Evolutionary conservation across 169 alveolate genomes (phyloP), one percentile per base, ranked within the genome.

Genomic region (Babesia ovis): DNA sequence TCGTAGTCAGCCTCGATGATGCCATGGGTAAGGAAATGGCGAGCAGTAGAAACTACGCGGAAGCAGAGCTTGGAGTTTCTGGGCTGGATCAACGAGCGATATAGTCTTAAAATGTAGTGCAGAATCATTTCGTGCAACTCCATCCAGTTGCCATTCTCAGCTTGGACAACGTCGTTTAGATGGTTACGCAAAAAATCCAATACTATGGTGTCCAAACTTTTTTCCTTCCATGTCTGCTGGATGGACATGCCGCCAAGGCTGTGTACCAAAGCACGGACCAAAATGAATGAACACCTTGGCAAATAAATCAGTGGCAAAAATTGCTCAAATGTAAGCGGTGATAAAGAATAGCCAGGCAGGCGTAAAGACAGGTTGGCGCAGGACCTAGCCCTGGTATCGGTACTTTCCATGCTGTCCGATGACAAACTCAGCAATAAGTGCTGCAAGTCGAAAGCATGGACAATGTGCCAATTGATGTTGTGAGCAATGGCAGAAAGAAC

Each of bases 341-440:
- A 46, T 14, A 68, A 39, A 18, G 83, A 57, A 46, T 75, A 79
- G 32, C 87, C 87, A 8, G 81, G 83, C 22, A 79, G 39, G n/a
- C 87, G 32, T 43, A 79, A 69, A 9, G 75, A 48, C 11, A 55
- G 53, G 48, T 59, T 68, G 31, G 34, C 20, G 25, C 57, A 60
- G 56, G 61, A 9, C 22, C 39, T 64, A 41, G 48, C 22, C 11
- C 16, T 12, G 4, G 74, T 23, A 16, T 45, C 74, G 12, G 25
- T 18, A 12, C 43, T 16, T 1, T 39, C 57, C 71, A 29, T 61
- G 39, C 53, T 32, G 1, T 64, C 74, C 12, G 48, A 31, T 25
- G 31, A 12, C 20, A 50, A 5, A 39, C 35, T 46, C 53, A 20
- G 43, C 61, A 64, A 3, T 22, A 64, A 20, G 61, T 64, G 61